Percentiles rank a stretch among this genome's conserved stretches.
phyloP scores from a whole-genome alignment of 768 basidiomycete genomes.

The Candolleomyces efflorescens region DNA sequence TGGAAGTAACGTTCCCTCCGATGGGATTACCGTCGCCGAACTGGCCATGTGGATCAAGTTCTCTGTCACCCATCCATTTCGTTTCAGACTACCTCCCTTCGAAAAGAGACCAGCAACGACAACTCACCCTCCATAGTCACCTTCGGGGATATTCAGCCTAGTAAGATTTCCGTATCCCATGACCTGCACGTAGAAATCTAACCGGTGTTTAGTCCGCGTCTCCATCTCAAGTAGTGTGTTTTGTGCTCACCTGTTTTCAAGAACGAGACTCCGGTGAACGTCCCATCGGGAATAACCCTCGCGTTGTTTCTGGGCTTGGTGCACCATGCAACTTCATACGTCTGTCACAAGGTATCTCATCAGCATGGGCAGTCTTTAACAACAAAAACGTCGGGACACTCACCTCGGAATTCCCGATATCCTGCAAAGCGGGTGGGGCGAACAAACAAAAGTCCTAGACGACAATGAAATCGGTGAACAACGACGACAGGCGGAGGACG shows the following conservation, averaged over 20 bases:
- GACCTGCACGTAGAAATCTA: conserved; percentile 39
- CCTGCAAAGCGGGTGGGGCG: conserved; percentile 29
- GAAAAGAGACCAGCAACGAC: neutral
- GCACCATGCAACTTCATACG: conserved; percentile 43
- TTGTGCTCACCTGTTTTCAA: conserved; percentile 31
- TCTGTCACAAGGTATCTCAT: conserved; percentile 17
- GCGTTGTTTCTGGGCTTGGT: conserved; percentile 40
- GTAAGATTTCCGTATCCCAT: conserved; percentile 41
- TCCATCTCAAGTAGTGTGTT: neutral
- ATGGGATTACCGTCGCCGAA: conserved; percentile 37
- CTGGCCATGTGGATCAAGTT: conserved; percentile 42
- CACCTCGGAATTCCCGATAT: conserved; percentile 38
- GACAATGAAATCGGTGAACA: no score
- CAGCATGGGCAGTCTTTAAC: no score
- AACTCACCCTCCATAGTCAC: conserved; percentile 37
- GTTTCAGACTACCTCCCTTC: no score
- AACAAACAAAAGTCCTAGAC: conserved; percentile 39
- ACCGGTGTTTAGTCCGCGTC: neutral
- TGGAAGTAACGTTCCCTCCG: conserved; percentile 43
- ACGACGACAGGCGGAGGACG: neutral
- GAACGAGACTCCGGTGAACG: conserved; percentile 36
- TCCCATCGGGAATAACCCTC: conserved; percentile 41
- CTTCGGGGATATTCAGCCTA: conserved; percentile 32
- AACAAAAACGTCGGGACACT: neutral
- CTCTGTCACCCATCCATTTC: conserved; percentile 18